Evolutionary conservation across 441 rosid genomes (phyloP).

Genomic region (Adansonia rubrostipa): DNA sequence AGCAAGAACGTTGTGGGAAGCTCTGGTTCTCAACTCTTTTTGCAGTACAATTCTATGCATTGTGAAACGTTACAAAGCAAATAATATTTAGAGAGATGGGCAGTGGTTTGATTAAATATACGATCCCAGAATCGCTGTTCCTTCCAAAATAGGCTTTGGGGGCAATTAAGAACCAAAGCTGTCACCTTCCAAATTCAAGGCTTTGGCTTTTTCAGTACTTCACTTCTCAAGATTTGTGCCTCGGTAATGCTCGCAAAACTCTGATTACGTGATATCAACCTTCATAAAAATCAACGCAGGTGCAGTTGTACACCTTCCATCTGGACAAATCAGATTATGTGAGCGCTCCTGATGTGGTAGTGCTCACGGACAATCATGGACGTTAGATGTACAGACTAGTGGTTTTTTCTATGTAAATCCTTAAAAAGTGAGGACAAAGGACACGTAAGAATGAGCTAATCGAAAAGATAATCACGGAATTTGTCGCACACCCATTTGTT

Average conservation of each 20-base stretch:
- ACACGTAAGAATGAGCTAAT: not conserved
- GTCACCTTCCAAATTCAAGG: not conserved
- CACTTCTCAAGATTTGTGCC: not conserved
- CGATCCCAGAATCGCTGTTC: not conserved
- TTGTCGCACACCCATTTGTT: too few relatives aligned
- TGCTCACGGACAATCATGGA: not conserved
- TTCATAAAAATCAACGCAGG: not conserved
- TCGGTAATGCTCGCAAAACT: too few relatives aligned
- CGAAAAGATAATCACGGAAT: too few relatives aligned
- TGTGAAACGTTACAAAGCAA: not conserved
- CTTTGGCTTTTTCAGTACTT: not conserved
- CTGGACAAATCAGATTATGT: not conserved
- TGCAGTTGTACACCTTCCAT: not conserved
- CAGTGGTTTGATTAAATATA: not conserved
- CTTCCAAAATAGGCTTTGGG: not conserved
- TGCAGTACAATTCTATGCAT: conserved; percentile 46
- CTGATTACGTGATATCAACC: not conserved
- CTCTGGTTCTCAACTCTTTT: conserved; percentile 38
- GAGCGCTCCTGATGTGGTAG: not conserved
- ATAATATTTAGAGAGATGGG: not conserved
- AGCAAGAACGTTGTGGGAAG: conserved; percentile 35
- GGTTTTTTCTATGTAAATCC: not conserved
- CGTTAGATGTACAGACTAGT: not conserved
- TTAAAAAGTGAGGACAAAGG: not conserved
- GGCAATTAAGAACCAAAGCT: not conserved